Evolutionary conservation across 345 rosid genomes (phyloP).

Genomic region (Rhodamnia argentea): DNA sequence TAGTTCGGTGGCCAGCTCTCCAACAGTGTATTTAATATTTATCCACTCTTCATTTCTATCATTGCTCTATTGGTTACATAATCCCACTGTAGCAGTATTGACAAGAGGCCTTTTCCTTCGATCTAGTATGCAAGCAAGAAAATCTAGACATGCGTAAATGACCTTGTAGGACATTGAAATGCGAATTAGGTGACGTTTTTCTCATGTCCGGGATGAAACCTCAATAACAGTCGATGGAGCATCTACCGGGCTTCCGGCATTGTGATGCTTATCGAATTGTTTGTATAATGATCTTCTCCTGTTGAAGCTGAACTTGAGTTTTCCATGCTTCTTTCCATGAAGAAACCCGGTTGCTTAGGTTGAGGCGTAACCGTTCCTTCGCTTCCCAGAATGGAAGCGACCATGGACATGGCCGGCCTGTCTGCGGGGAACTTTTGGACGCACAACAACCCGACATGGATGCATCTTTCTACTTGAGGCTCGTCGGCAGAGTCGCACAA

Average conservation of each 20-base stretch:
- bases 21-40: background rate
- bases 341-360: slow-evolving; percentile 19
- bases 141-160: background rate
- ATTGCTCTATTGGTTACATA: background rate
- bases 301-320: background rate
- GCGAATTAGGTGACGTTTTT: background rate
- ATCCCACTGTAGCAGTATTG: background rate
- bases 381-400: slow-evolving; percentile 12
- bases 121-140: background rate
- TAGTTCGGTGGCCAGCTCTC: background rate
- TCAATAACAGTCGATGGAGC: background rate
- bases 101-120: background rate
- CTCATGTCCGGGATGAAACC: background rate
- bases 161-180: background rate
- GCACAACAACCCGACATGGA: slow-evolving; percentile 13
- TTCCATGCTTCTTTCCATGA: background rate
- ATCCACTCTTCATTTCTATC: background rate
- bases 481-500: background rate
- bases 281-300: background rate
- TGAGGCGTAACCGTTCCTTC: slow-evolving; percentile 6
- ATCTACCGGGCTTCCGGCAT: background rate
- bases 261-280: slow-evolving; percentile 2
- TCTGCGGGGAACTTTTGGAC: slow-evolving; percentile 16
- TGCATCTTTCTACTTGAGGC: background rate
- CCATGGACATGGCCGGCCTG: slow-evolving; percentile 13